phyloP scores from a whole-genome alignment of 345 rosid genomes.

The Sonneratia alba region DNA sequence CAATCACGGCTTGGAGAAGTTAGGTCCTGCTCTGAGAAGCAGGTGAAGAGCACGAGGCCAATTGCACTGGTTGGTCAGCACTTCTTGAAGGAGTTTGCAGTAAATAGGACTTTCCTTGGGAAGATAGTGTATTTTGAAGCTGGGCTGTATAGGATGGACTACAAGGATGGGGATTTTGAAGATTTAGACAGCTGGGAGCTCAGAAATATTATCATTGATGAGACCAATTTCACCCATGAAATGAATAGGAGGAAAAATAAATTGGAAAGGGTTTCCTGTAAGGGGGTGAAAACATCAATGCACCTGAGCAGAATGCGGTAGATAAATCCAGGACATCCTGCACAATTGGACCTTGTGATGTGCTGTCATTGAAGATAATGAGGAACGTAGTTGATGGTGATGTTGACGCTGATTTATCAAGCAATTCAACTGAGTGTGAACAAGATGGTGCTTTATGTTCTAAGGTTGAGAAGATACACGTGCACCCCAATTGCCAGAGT shows the following conservation, averaged over 20 bases:
- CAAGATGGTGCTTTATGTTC: conserved; percentile 20
- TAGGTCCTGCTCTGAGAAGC: conserved; percentile 21
- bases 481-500: conserved; percentile 47
- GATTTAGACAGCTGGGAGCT: conserved; percentile 65
- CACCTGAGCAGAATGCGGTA: conserved; percentile 25
- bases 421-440: conserved; percentile 52
- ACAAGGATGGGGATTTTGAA: conserved; percentile 81
- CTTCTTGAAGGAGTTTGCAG: conserved; percentile 62
- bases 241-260: conserved; percentile 36
- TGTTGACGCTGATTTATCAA: conserved; percentile 36
- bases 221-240: conserved; percentile 42
- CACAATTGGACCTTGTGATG: conserved; percentile 24
- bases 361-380: conserved; percentile 16
- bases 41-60: conserved; percentile 30
- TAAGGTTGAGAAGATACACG: conserved; percentile 37
- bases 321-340: conserved; percentile 18
- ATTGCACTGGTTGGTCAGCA: conserved; percentile 59
- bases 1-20: conserved; percentile 18
- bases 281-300: conserved; percentile 22
- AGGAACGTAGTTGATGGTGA: conserved; percentile 33
- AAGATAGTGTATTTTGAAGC: conserved; percentile 55
- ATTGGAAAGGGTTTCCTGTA: conserved; percentile 38
- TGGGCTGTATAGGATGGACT: conserved; percentile 77
- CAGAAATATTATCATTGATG: conserved; percentile 44
- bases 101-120: conserved; percentile 43